Conservation (phyloP, 768 basidiomycete species). For the Pseudohyphozyma bogoriensis region DNA sequence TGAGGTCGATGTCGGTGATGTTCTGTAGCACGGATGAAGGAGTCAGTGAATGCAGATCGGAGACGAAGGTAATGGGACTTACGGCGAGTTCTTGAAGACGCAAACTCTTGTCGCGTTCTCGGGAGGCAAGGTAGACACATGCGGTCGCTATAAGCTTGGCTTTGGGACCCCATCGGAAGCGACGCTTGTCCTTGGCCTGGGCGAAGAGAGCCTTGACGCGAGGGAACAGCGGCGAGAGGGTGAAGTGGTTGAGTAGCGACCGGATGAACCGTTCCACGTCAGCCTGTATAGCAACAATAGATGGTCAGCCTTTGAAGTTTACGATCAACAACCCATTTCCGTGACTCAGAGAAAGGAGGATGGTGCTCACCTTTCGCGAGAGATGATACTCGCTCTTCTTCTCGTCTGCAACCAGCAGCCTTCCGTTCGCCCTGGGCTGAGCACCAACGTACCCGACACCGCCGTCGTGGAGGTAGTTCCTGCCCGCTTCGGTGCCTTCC, state of each 20-base stretch:
- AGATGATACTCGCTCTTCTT: conserved; percentile 2
- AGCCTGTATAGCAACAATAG: not conserved
- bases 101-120: conserved; percentile 1
- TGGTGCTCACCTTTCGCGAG: conserved; percentile 1
- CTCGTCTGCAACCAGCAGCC: not conserved
- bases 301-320: not conserved
- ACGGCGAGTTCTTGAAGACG: conserved; percentile 17
- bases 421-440: not conserved
- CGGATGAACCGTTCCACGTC: conserved; percentile 1
- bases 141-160: conserved; percentile 10
- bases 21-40: not conserved
- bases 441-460: not conserved
- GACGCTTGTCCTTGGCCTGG: not conserved
- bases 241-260: conserved; percentile 8
- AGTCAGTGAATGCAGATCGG: not conserved
- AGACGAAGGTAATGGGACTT: not conserved
- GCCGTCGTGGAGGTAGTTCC: not conserved
- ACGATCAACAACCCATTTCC: not conserved
- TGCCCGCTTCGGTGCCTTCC: conserved; percentile 5
- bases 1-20: conserved; percentile 4
- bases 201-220: conserved; percentile 4
- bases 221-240: not conserved
- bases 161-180: conserved; percentile 18
- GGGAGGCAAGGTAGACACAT: conserved; percentile 16
- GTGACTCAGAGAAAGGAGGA: not conserved